Base-by-base conservation (phyloP, 2,329 filamentous ascomycete genomes). In the Hypoxylon sp. region DNA sequence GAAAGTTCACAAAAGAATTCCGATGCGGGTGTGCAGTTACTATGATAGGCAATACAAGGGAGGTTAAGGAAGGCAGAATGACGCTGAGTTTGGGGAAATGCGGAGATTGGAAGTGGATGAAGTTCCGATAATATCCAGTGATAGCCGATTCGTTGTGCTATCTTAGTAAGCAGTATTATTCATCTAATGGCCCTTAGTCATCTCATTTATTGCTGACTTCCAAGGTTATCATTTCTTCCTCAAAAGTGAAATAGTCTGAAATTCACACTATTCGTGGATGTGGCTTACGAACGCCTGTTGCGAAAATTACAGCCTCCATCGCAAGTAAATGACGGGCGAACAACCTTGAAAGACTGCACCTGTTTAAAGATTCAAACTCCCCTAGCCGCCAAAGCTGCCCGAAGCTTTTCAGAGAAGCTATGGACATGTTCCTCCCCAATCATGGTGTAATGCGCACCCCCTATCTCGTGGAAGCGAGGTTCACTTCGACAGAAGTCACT, bases 391-490 rank as follows among this genome's bases (percentile, higher is more conserved):
- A 52, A 38, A n/a, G 19, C 17, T 14, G 11, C 50, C 19, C 21
- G 32, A 4, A 53, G 19, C 34, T 38, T 51, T 38, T 41, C 23
- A 9, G 34, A 41, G 32, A 48, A 48, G 13, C 21, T 28, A 28
- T 48, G 45, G 11, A n/a, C 14, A 48, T n/a, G 13, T 48, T 48
- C 14, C 23, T 43, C 19, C 21, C 45, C 25, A 9, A 83, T 72
- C 77, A 83, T 79, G 2, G 78, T 82, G 60, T 81, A 80, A 73
- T 83, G 81, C 2, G 72, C 75, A 2, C 81, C 80, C 2, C 67
- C 73, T 5, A 82, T 80, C 5, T 76, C 70, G 59, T 82, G 79
- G 57, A 79, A 80, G 14, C 71, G 60, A 38, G 38, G 30, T 1
- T 61, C 46, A 5, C 32, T 51, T 3, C 32, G 1, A 70, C 68